Evolutionary conservation across 192 early-diverging fungal genomes (phyloP).

Genomic region (Diversispora eburnea): DNA sequence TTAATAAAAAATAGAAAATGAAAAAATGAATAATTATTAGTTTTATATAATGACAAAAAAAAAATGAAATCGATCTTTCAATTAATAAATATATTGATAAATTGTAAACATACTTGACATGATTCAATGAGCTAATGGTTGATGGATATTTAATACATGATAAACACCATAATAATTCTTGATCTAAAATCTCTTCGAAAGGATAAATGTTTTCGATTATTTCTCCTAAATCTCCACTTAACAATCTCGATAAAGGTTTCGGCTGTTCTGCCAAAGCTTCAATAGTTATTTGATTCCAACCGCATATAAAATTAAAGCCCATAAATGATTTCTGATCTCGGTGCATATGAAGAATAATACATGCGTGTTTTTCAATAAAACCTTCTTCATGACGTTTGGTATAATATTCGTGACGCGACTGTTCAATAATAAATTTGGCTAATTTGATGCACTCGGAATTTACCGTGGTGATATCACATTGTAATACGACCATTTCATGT

Average conservation of each 20-base stretch:
- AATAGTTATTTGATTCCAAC: constrained; percentile 27
- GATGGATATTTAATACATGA: constrained; percentile 25
- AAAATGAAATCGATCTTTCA: no score
- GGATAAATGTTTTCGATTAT: constrained; percentile 18
- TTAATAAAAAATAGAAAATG: neutral
- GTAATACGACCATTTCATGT: constrained; percentile 2
- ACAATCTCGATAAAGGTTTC: neutral
- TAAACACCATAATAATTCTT: constrained; percentile 27
- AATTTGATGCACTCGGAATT: constrained; percentile 23
- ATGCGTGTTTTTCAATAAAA: constrained; percentile 16
- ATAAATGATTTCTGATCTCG: constrained; percentile 11
- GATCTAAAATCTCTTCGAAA: constrained; percentile 23
- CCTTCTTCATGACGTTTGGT: neutral
- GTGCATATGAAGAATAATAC: constrained; percentile 29
- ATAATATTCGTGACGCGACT: constrained; percentile 25
- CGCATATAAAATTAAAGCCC: constrained; percentile 23
- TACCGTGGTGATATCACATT: constrained; percentile 26
- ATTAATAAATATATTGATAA: no score
- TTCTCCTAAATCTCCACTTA: neutral
- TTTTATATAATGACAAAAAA: no score
- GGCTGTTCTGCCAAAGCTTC: constrained; percentile 15
- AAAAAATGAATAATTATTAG: no score
- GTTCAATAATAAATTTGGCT: constrained; percentile 28
- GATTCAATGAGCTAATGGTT: neutral
- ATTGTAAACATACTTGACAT: constrained; percentile 4